Percentiles rank a stretch among this genome's conserved stretches.
Conservation (phyloP, 78 protist genomes). For the Protostelium mycophagum region DNA sequence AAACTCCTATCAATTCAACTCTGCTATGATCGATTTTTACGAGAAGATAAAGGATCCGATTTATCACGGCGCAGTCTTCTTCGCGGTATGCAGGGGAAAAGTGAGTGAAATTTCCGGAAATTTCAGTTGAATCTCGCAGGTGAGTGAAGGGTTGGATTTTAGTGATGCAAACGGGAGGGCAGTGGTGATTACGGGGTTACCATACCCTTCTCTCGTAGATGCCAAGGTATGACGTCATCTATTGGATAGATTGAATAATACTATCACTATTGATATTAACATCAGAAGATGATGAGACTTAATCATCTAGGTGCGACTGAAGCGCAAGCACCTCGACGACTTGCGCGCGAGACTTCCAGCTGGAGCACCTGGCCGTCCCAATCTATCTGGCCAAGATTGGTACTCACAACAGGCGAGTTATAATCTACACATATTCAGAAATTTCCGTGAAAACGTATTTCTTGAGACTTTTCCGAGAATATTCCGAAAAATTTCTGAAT, state of each 20-base stretch:
- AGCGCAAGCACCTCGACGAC: constrained; percentile 38
- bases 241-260: too few relatives aligned
- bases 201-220: constrained; percentile 57
- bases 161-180: constrained; percentile 90
- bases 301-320: constrained; percentile 25
- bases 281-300: not conserved
- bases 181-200: constrained; percentile 92
- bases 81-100: constrained; percentile 95
- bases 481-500: too few relatives aligned
- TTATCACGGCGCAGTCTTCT: constrained; percentile 68
- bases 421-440: too few relatives aligned
- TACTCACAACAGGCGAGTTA: constrained; percentile 69
- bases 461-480: too few relatives aligned
- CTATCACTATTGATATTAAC: too few relatives aligned
- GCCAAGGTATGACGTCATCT: not conserved
- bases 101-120: not conserved
- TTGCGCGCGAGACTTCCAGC: not conserved
- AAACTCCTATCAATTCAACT: constrained; percentile 1
- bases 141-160: constrained; percentile 94
- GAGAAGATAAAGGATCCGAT: not conserved
- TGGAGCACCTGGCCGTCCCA: not conserved
- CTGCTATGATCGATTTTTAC: constrained; percentile 31
- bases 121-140: constrained; percentile 3
- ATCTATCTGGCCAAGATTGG: constrained; percentile 63
- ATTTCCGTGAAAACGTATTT: too few relatives aligned